These are phyloP conservation scores for Tillandsia leiboldiana DNA, from an alignment of 176 grass and related monocot species.

Conservation along the genomic window DNA sequence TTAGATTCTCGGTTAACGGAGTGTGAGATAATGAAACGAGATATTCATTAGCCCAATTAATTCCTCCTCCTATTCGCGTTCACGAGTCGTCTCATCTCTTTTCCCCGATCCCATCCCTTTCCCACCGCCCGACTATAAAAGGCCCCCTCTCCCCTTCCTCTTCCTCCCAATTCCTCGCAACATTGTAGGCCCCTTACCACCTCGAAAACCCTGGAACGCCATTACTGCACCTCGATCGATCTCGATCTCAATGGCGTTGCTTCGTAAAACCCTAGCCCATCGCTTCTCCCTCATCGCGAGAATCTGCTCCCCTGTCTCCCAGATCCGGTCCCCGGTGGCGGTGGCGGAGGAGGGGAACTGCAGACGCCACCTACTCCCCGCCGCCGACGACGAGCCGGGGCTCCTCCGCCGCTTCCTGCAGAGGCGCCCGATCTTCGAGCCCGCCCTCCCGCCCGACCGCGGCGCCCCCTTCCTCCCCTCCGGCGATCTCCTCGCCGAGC, in stretches of 20 bases:
- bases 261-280: slow-evolving; percentile 48
- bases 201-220: not conserved
- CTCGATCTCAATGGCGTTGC: slow-evolving; percentile 45
- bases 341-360: not conserved
- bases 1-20: too few relatives aligned
- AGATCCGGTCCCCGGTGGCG: too few relatives aligned
- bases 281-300: slow-evolving; percentile 25
- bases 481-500: slow-evolving; percentile 48
- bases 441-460: slow-evolving; percentile 46
- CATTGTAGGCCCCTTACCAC: not conserved
- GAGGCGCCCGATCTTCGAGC: slow-evolving; percentile 56
- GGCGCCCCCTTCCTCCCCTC: slow-evolving; percentile 4
- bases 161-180: slow-evolving; percentile 14
- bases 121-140: slow-evolving; percentile 26
- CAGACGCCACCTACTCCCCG: not conserved
- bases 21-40: too few relatives aligned
- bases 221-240: not conserved
- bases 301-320: not conserved
- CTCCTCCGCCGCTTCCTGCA: slow-evolving; percentile 56
- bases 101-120: not conserved
- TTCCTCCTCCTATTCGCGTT: not conserved
- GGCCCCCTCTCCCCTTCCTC: not conserved
- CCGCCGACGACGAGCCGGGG: slow-evolving; percentile 7
- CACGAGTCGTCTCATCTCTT: not conserved
- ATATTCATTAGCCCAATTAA: too few relatives aligned